Evolutionary conservation across 2,329 filamentous ascomycete species (phyloP).

Genomic region (Colletotrichum horii): DNA sequence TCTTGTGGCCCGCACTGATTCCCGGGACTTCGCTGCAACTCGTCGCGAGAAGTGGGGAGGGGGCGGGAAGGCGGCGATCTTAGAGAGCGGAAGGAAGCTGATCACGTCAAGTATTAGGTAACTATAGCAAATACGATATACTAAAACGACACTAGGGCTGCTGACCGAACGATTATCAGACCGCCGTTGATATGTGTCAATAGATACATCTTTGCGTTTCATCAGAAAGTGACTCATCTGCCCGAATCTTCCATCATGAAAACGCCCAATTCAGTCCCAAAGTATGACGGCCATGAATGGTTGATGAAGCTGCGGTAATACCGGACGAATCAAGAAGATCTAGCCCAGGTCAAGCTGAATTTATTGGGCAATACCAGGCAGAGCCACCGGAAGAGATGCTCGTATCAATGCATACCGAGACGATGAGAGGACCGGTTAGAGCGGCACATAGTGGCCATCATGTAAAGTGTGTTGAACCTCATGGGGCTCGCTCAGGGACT

Average conservation of each 20-base stretch:
- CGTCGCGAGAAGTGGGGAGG: neutral
- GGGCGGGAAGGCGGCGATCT: neutral
- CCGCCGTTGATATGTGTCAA: neutral
- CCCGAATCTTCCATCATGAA: neutral
- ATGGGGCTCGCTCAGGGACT: neutral
- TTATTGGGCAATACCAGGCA: neutral
- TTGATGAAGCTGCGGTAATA: neutral
- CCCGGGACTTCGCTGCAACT: neutral
- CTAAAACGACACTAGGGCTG: neutral
- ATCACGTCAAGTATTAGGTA: neutral
- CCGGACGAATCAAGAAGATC: neutral
- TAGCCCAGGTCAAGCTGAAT: neutral
- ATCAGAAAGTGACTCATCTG: neutral
- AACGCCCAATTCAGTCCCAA: neutral
- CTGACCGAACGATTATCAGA: rapidly evolving
- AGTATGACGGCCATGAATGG: neutral
- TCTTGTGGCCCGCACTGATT: neutral
- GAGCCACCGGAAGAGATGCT: neutral
- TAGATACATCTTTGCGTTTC: neutral
- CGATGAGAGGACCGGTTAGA: neutral
- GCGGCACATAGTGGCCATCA: neutral
- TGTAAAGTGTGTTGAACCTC: neutral
- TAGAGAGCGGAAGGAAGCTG: neutral
- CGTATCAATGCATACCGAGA: neutral
- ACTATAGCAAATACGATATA: neutral